phyloP scores from a whole-genome alignment of 2,329 filamentous ascomycete species.

The Ceratocystis cubensis region DNA sequence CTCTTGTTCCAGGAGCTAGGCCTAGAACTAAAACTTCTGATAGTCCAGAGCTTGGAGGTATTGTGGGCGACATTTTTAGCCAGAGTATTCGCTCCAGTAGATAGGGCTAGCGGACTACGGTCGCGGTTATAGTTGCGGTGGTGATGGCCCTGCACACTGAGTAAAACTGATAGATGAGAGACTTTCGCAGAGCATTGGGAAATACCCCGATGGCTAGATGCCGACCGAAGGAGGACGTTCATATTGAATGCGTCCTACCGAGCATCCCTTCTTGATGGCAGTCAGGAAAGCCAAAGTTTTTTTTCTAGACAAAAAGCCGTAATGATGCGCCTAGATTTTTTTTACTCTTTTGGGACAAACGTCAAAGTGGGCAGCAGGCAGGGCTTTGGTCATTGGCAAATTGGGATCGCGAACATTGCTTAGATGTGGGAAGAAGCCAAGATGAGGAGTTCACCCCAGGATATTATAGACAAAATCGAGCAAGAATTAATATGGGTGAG shows the following conservation, averaged over 20 bases:
- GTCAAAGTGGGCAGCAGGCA: neutral
- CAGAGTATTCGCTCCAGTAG: neutral
- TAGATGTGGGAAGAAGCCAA: neutral
- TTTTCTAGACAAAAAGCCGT: neutral
- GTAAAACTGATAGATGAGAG: neutral
- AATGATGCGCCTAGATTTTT: neutral
- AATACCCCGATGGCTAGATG: slow-evolving; percentile 5
- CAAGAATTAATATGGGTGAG: neutral
- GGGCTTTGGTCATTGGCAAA: neutral
- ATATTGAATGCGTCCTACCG: slow-evolving; percentile 10
- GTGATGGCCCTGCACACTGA: neutral
- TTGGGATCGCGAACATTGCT: neutral
- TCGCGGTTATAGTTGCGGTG: neutral
- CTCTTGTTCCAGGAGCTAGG: neutral
- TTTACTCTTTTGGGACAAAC: neutral
- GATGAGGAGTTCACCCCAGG: neutral
- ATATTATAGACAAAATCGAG: neutral
- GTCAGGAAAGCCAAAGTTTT: neutral
- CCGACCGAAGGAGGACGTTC: slow-evolving; percentile 19
- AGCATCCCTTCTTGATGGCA: neutral
- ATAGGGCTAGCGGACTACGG: neutral
- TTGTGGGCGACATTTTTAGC: neutral
- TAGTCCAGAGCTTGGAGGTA: neutral
- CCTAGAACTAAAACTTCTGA: neutral
- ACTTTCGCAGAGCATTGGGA: neutral